phyloP scores from a whole-genome alignment of 2,329 filamentous ascomycete species.

The Alternaria sp. region DNA sequence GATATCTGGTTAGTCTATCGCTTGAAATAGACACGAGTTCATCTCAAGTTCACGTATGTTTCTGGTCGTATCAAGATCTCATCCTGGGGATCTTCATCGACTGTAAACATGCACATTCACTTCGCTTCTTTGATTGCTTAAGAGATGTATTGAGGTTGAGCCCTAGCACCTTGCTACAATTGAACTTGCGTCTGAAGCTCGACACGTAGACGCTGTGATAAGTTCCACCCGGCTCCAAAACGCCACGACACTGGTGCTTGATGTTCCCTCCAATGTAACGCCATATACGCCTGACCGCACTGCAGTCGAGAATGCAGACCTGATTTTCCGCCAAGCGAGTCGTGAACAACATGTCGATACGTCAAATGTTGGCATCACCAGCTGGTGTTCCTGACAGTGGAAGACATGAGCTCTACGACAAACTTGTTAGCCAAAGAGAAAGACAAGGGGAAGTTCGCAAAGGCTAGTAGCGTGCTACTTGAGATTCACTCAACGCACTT shows the following conservation, averaged over 20 bases:
- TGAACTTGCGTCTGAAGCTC: not conserved
- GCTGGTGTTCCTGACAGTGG: constrained; percentile 19
- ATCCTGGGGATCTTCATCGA: not conserved
- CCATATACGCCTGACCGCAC: constrained; percentile 26
- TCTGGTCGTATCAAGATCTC: not conserved
- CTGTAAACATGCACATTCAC: not conserved
- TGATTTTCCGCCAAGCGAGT: constrained; percentile 1
- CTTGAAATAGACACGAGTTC: not conserved
- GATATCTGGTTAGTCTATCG: not conserved
- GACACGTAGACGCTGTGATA: not conserved
- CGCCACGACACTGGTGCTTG: constrained; percentile 5
- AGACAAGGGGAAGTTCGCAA: not conserved
- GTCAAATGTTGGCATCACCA: constrained; percentile 10
- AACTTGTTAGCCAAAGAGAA: constrained; percentile 20
- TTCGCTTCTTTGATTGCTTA: not conserved
- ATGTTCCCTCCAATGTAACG: constrained; percentile 5
- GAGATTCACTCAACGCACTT: constrained; percentile 54
- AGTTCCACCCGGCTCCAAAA: not conserved
- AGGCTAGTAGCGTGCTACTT: constrained; percentile 45
- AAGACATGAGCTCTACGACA: constrained; percentile 22
- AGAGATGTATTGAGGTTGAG: not conserved
- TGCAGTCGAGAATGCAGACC: constrained; percentile 22
- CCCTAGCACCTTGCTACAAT: not conserved
- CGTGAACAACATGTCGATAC: not conserved
- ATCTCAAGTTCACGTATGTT: not conserved